Evolutionary conservation across 2,329 filamentous ascomycete genomes (phyloP).

Genomic region (Lojkania enalia): DNA sequence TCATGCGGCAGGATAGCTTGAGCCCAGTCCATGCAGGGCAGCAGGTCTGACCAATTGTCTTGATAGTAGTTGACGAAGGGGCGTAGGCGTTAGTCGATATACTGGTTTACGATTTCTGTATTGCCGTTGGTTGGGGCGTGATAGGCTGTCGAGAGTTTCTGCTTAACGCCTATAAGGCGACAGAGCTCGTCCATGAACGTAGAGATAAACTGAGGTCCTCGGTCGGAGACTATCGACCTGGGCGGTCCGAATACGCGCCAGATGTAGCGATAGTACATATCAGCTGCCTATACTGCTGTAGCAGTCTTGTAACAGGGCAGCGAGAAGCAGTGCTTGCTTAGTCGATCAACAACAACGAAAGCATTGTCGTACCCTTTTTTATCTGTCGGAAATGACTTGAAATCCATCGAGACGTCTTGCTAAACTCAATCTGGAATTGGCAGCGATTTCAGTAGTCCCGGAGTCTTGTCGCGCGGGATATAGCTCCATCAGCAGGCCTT

Average conservation of each 20-base stretch:
- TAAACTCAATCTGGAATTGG: neutral
- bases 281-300: neutral
- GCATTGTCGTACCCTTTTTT: neutral
- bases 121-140: slow-evolving; percentile 24
- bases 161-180: slow-evolving; percentile 1
- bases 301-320: neutral
- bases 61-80: slow-evolving; percentile 5
- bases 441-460: neutral
- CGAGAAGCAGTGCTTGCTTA: neutral
- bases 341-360: neutral
- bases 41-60: slow-evolving; percentile 1
- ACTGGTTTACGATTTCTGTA: slow-evolving; percentile 17
- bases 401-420: neutral
- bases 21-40: slow-evolving; percentile 1
- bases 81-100: slow-evolving; percentile 5
- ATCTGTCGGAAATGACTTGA: neutral
- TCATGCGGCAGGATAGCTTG: neutral
- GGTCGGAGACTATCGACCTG: neutral
- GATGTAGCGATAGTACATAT: neutral
- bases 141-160: slow-evolving; percentile 20
- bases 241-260: neutral
- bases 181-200: neutral
- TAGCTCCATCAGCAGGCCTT: neutral
- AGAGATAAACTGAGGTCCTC: neutral
- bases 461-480: neutral